phyloP scores from a whole-genome alignment of 75 land plant genomes.

The Picea glauca region DNA sequence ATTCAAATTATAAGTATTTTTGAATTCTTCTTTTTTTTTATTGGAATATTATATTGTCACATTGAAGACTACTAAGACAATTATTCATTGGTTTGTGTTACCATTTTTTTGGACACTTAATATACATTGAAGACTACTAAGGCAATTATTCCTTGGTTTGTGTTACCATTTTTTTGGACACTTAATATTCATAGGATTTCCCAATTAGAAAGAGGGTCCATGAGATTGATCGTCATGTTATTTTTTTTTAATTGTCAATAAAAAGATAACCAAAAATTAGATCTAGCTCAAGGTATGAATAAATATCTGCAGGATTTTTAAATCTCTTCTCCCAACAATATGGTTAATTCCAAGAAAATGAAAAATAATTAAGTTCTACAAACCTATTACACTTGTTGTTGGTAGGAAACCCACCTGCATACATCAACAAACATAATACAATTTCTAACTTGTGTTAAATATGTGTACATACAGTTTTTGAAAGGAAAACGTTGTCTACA shows the following conservation, averaged over 20 bases:
- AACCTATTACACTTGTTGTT: conserved; percentile 3
- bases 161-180: background rate
- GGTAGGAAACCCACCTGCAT: background rate
- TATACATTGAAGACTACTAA: too few species aligned
- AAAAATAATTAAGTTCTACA: background rate
- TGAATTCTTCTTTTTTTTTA: too few species aligned
- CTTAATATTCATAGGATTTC: background rate
- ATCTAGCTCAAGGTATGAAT: background rate
- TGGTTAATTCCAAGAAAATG: background rate
- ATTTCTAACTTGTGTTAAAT: background rate
- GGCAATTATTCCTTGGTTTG: too few species aligned
- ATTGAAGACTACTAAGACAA: too few species aligned
- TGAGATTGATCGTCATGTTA: background rate
- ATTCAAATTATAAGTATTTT: too few species aligned
- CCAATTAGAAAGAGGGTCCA: background rate
- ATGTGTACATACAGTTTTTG: conserved; percentile 6
- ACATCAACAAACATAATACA: background rate
- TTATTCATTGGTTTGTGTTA: too few species aligned
- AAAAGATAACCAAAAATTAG: background rate
- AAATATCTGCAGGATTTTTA: background rate
- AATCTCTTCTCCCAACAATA: background rate
- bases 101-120: too few species aligned
- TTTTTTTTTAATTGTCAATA: background rate
- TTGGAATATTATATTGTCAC: too few species aligned
- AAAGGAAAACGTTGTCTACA: conserved; percentile 64